phyloP scores from a whole-genome alignment of 2,329 filamentous ascomycete species.

The Colletotrichum sojae region DNA sequence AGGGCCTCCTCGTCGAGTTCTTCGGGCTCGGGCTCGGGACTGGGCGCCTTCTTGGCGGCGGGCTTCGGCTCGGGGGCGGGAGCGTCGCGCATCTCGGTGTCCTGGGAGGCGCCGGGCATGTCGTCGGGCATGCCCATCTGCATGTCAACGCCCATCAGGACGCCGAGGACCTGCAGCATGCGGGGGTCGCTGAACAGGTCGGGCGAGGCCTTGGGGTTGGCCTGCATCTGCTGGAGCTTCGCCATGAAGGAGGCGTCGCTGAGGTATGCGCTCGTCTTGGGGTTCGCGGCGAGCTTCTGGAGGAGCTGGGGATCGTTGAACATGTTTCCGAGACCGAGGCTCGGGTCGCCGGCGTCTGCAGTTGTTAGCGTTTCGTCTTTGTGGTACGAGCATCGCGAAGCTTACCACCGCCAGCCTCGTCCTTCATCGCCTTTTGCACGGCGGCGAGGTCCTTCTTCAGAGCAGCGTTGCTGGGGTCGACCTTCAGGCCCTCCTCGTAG shows the following conservation, averaged over 20 bases:
- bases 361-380: conserved; percentile 3
- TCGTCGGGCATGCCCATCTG: conserved; percentile 59
- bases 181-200: conserved; percentile 90
- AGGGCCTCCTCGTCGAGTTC: conserved; percentile 85
- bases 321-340: conserved; percentile 86
- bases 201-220: conserved; percentile 84
- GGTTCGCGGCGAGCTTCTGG: conserved; percentile 92
- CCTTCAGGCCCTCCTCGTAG: conserved; percentile 94
- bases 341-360: conserved; percentile 70
- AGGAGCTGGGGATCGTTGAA: conserved; percentile 94
- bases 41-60: conserved; percentile 69
- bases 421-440: conserved; percentile 89
- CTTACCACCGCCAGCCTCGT: conserved; percentile 66
- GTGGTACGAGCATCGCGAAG: too few species aligned
- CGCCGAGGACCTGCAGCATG: conserved; percentile 94
- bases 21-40: conserved; percentile 71
- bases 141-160: conserved; percentile 95
- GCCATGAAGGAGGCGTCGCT: conserved; percentile 90
- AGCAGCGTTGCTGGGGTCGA: conserved; percentile 91
- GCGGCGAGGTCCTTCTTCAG: conserved; percentile 89
- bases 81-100: conserved; percentile 85
- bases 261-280: conserved; percentile 88
- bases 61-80: conserved; percentile 56
- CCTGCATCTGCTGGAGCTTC: conserved; percentile 85
- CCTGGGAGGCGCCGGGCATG: conserved; percentile 64